Base-by-base conservation (phyloP, 1,284 basidiomycete species). In the Apiotrichum mycotoxinovorans region DNA sequence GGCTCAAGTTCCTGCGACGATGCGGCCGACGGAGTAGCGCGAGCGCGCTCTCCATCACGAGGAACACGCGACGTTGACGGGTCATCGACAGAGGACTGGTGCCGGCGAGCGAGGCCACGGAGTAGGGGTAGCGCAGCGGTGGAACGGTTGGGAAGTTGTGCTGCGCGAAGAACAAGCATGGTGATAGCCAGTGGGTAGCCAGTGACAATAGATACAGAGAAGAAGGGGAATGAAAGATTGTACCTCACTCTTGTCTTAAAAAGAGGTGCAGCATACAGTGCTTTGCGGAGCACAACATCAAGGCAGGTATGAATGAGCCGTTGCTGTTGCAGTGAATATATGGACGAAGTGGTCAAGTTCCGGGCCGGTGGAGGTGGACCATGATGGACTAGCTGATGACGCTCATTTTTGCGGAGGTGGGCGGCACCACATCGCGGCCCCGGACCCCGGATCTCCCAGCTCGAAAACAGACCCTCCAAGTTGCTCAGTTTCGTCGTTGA, bases 1-100 rank as follows among this genome's bases (percentile, higher is more conserved):
- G 69, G 69, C 54, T 74, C 72, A 11, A 48, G 23, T 30, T 72
- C 66, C 23, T 51, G 44, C 4, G 54, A 23, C 1, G 61, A 27
- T 0, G 47, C 47, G 4, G 30, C 30, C 8, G 54, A 50, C 5
- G 56, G 56, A 7, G 51, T 34, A 1, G 53, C 43, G 25, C 56
- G 59, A 2, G 56, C 52, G 26, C 33, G 37, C 33, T 37, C 22
- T 12, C 59, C 55, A 18, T 61, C 59, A 22, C 59, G 55, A 48
- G 38, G 23, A 20, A 12, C 30, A 12, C 12, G 5, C 7, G 30
- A 30, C 30, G 33, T 35, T 18, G 59, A 54, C 7, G 55, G 59
- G 40, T 61, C 59, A 34, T 53, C 55, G 40, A 54, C 25, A 4
- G 59, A 60, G 1, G 54, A 40, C 45, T 57, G 44, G 53, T 37